A percentile compares a stretch with the other conserved stretches of the same genome.
Conservation (phyloP, 1,284 basidiomycete species). For the Malassezia obtusa region DNA sequence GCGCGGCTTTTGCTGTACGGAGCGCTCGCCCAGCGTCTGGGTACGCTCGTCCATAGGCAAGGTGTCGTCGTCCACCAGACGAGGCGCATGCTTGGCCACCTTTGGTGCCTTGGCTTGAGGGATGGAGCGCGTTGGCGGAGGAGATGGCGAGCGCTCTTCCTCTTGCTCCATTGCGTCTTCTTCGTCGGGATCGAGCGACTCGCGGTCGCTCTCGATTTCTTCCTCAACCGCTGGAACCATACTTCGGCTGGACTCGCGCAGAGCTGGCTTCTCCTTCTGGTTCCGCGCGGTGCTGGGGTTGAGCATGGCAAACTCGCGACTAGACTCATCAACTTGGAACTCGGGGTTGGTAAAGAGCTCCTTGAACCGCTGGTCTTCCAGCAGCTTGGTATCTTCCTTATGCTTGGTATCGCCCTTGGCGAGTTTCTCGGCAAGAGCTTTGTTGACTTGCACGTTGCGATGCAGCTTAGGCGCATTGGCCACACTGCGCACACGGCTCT, state of each 20-base stretch:
- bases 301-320: constrained; percentile 75
- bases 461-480: constrained; percentile 24
- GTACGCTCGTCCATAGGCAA: constrained; percentile 25
- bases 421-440: constrained; percentile 76
- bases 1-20: constrained; percentile 39
- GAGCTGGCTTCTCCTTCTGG: not conserved
- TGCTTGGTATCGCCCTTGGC: constrained; percentile 46
- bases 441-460: constrained; percentile 68
- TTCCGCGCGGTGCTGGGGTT: constrained; percentile 65
- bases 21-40: constrained; percentile 36
- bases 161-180: constrained; percentile 19
- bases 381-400: constrained; percentile 51
- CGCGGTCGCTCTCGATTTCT: constrained; percentile 69
- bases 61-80: not conserved
- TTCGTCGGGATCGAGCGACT: constrained; percentile 53
- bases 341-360: constrained; percentile 88
- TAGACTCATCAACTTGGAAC: constrained; percentile 80
- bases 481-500: constrained; percentile 68
- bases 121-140: constrained; percentile 48
- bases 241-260: constrained; percentile 38
- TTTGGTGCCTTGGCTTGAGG: not conserved
- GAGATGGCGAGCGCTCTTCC: not conserved
- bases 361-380: constrained; percentile 79
- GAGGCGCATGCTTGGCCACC: not conserved
- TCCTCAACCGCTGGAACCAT: constrained; percentile 76